phyloP scores from a whole-genome alignment of 192 early-diverging fungal species.

The Thamnidium elegans region DNA sequence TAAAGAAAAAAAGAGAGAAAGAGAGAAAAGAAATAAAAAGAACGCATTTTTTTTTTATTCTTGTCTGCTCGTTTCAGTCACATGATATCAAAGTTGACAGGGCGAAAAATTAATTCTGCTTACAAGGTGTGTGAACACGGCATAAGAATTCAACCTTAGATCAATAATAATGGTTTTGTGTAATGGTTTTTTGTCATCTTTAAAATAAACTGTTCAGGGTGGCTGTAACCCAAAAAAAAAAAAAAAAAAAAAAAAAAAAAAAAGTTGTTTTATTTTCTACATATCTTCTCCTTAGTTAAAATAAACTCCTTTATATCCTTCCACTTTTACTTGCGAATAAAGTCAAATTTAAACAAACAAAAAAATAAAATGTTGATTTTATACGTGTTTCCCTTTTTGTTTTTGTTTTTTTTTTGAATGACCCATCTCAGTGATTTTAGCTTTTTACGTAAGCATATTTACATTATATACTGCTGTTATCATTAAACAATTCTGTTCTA shows the following conservation, averaged over 20 bases:
- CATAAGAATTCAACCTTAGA: too few species aligned
- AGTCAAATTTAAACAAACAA: neutral
- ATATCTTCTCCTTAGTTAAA: neutral
- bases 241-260: too few species aligned
- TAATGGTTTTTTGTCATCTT: too few species aligned
- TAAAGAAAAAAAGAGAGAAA: neutral
- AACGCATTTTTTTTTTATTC: neutral
- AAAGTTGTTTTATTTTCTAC: neutral
- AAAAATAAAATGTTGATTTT: neutral
- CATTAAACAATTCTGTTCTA: slow-evolving; percentile 5
- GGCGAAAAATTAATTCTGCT: neutral
- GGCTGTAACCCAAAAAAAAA: too few species aligned
- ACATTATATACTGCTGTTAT: neutral
- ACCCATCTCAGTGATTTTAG: slow-evolving; percentile 42
- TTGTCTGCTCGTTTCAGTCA: neutral
- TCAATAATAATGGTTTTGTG: neutral
- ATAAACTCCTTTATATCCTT: neutral
- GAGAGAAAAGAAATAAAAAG: neutral
- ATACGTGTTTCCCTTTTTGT: neutral
- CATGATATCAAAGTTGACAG: neutral
- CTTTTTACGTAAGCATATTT: slow-evolving; percentile 34
- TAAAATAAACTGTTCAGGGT: too few species aligned
- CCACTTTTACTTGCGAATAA: neutral
- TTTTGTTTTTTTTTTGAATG: slow-evolving; percentile 17
- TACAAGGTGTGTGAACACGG: neutral